These are phyloP conservation scores for Spatholobus suberectus DNA, from an alignment of 306 rosid species.

Conservation along the genomic window DNA sequence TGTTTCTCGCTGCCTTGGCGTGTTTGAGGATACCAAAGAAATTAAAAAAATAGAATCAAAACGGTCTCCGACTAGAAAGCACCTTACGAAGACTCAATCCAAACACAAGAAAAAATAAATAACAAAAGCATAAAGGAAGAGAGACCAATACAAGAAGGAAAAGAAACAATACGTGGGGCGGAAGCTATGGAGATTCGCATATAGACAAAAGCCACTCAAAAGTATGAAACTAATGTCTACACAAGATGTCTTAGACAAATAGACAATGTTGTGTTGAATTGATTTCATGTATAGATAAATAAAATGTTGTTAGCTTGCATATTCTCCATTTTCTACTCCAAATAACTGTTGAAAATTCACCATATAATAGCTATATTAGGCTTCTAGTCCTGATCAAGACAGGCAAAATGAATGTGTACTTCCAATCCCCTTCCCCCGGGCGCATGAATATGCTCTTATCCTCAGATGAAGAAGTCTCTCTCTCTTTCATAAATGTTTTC, in stretches of 20 bases:
- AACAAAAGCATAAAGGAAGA: not conserved
- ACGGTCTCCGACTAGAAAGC: not conserved
- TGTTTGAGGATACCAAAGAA: slow-evolving; percentile 15
- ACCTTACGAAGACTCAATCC: not conserved
- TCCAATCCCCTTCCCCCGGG: not conserved
- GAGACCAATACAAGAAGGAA: slow-evolving; percentile 16
- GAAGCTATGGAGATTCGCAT: slow-evolving; percentile 2
- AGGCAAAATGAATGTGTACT: not conserved
- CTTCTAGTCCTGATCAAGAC: not conserved
- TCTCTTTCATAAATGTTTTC: not conserved
- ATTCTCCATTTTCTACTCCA: not conserved
- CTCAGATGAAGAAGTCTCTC: not conserved
- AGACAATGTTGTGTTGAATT: not conserved
- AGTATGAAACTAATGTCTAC: not conserved
- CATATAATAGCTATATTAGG: not conserved
- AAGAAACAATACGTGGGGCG: slow-evolving; percentile 7
- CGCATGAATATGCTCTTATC: not conserved
- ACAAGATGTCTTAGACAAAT: not conserved
- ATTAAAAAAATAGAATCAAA: not conserved
- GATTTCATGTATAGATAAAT: not conserved
- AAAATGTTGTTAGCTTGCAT: not conserved
- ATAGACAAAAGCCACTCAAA: slow-evolving; percentile 16
- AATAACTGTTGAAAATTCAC: not conserved
- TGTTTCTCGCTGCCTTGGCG: slow-evolving; percentile 26
- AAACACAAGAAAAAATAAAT: not conserved